Evolutionary conservation across 2,329 filamentous ascomycete species (phyloP).

Genomic region (Tolypocladium sp.): DNA sequence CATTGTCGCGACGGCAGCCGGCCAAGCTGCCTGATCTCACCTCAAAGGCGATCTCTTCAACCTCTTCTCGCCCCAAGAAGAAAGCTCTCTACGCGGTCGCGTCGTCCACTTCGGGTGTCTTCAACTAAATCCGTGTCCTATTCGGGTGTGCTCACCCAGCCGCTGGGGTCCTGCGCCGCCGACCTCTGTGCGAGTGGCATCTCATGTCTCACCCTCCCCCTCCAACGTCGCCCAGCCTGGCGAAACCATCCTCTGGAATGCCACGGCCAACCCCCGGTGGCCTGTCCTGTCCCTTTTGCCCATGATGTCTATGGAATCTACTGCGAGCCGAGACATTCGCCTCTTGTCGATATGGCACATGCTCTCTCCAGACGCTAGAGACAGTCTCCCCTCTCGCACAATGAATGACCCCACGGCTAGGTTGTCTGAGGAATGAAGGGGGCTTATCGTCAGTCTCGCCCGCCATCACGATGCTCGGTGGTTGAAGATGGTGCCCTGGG

Average conservation of each 20-base stretch:
- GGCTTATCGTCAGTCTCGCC: slow-evolving; percentile 17
- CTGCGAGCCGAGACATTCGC: slow-evolving; percentile 19
- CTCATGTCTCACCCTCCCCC: slow-evolving; percentile 9
- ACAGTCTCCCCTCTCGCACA: slow-evolving; percentile 11
- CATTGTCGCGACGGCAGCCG: background rate
- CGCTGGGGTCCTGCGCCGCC: background rate
- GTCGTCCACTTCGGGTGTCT: background rate
- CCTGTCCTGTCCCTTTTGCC: background rate
- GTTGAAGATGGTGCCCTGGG: slow-evolving; percentile 11
- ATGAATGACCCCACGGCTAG: slow-evolving; percentile 14
- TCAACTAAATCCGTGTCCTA: background rate
- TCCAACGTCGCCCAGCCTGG: background rate
- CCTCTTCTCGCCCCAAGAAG: background rate
- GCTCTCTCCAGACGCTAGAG: slow-evolving; percentile 1
- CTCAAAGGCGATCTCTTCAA: background rate
- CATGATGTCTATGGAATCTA: background rate
- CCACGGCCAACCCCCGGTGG: background rate
- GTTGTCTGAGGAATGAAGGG: slow-evolving; percentile 28
- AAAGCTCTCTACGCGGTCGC: background rate
- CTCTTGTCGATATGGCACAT: slow-evolving; percentile 18
- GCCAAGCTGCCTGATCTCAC: background rate
- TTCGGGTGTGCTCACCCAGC: background rate
- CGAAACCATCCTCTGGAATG: slow-evolving; percentile 8
- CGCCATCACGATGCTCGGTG: slow-evolving; percentile 18
- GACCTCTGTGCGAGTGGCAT: background rate